Evolutionary conservation across 2,329 filamentous ascomycete species (phyloP), one percentile per base, ranked within the genome.

Genomic region (Fusarium odoratissimum): DNA sequence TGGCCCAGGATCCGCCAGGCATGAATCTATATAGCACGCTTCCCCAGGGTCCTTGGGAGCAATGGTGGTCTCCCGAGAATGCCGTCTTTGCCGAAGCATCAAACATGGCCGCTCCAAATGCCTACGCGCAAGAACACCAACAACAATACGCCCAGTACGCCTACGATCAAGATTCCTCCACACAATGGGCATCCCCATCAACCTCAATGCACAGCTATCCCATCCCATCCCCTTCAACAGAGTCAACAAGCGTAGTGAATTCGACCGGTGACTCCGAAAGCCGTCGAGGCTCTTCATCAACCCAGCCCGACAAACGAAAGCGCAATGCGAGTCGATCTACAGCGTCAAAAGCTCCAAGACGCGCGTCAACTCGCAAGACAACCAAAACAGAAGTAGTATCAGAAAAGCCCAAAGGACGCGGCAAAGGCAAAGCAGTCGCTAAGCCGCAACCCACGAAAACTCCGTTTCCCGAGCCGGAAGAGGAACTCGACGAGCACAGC

Each of bases 241-340:
- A 58, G 3, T 9, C 51, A 4, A 48, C 40, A 1, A 41, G 12
- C 2, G 1, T 28, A 4, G 51, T 23, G 1, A 9, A 12, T 3
- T 17, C 41, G 6, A 31, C 33, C 1, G 21, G 23, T 6, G 10
- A 13, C 21, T 4, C 45, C 6, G 6, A 44, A 6, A 17, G 19
- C 6, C 56, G 56, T 13, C 56, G 51, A 10, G 23, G 19, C 17
- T 70, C 67, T 8, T 23, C 19, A 3, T 9, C 52, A 21, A n/a
- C 38, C 1, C 51, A 54, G 2, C 4, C 25, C 11, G 52, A 67
- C 1, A 55, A 35, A n/a, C 45, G 38, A 3, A 58, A 56, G 8
- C 45, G 28, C 19, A 56, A 8, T 12, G 33, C 52, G 1, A 14
- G 3, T 1, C 6, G 2, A 30, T 5, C 16, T 0, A 4, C 28